A percentile compares a stretch with the other conserved stretches of the same genome.
These are phyloP conservation scores for Ceratobasidium sp. DNA, from an alignment of 1,284 basidiomycete species.

Conservation along the genomic window DNA sequence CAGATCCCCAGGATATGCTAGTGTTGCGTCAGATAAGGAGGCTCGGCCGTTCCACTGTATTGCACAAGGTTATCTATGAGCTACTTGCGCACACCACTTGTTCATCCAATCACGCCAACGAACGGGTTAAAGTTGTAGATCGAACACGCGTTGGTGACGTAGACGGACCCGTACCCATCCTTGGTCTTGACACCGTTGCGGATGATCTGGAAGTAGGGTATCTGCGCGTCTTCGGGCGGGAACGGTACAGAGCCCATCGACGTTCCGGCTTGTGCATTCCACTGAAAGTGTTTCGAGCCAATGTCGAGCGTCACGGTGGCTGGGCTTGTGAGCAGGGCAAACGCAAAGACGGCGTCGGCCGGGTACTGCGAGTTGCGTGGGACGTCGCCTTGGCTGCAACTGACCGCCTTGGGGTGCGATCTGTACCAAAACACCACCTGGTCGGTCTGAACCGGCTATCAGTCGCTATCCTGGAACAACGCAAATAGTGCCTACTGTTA, in stretches of 20 bases:
- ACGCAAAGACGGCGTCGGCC: slow-evolving; percentile 56
- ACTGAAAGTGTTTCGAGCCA: slow-evolving; percentile 54
- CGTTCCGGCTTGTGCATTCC: slow-evolving; percentile 55
- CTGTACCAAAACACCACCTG: slow-evolving; percentile 59
- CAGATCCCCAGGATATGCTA: neutral
- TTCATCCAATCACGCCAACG: slow-evolving; percentile 38
- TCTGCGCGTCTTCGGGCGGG: slow-evolving; percentile 56
- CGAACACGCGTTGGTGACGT: slow-evolving; percentile 49
- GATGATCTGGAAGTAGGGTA: slow-evolving; percentile 56
- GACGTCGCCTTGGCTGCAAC: slow-evolving; percentile 54
- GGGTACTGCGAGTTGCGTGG: slow-evolving; percentile 57
- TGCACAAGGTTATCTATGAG: neutral
- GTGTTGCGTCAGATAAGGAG: neutral
- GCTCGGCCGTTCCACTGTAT: neutral
- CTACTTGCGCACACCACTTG: neutral
- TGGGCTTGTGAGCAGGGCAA: slow-evolving; percentile 55
- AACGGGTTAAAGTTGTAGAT: slow-evolving; percentile 46
- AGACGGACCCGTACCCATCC: slow-evolving; percentile 54
- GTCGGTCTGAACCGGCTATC: slow-evolving; percentile 49
- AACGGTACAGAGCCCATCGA: slow-evolving; percentile 57
- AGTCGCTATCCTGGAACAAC: neutral
- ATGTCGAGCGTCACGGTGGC: slow-evolving; percentile 56
- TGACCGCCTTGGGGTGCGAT: slow-evolving; percentile 54
- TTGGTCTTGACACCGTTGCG: slow-evolving; percentile 53
- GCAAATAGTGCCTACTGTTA: slow-evolving; percentile 46